Evolutionary conservation across 306 rosid genomes (phyloP).

Genomic region (Gillenia trifoliata): DNA sequence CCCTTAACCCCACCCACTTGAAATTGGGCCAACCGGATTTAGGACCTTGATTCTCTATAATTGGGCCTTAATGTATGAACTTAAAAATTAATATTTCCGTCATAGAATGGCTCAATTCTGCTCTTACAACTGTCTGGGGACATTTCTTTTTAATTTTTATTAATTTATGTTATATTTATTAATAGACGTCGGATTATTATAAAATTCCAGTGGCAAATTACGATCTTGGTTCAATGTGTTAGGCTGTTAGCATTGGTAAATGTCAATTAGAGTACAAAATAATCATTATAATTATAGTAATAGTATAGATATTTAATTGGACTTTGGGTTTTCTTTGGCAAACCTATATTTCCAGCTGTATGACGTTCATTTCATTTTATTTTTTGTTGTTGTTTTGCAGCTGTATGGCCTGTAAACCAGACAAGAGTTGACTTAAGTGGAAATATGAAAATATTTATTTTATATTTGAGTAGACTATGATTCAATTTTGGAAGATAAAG

Average conservation of each 20-base stretch:
- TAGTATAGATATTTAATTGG: neutral
- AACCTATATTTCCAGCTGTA: conserved; percentile 45
- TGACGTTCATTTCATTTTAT: conserved; percentile 5
- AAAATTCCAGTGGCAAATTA: conserved; percentile 16
- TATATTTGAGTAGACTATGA: too few relatives aligned
- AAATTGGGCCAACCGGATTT: neutral
- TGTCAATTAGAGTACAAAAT: conserved; percentile 22
- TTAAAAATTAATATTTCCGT: neutral
- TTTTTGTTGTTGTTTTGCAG: conserved; percentile 25
- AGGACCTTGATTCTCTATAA: neutral
- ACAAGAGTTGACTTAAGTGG: neutral
- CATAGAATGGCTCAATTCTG: neutral
- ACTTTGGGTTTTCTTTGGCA: neutral
- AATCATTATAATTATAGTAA: neutral
- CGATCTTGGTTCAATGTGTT: conserved; percentile 15
- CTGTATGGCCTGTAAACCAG: conserved; percentile 5
- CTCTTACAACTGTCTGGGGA: neutral
- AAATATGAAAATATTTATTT: neutral
- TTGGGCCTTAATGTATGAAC: neutral
- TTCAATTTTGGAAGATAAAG: neutral
- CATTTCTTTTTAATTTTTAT: neutral
- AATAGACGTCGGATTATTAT: neutral
- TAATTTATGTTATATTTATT: neutral
- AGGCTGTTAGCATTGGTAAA: neutral
- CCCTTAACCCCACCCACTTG: too few relatives aligned